Percentiles rank a stretch among this genome's conserved stretches.
phyloP scores from a whole-genome alignment of 2,329 filamentous ascomycete genomes.

The Ceratocystis albifundus region DNA sequence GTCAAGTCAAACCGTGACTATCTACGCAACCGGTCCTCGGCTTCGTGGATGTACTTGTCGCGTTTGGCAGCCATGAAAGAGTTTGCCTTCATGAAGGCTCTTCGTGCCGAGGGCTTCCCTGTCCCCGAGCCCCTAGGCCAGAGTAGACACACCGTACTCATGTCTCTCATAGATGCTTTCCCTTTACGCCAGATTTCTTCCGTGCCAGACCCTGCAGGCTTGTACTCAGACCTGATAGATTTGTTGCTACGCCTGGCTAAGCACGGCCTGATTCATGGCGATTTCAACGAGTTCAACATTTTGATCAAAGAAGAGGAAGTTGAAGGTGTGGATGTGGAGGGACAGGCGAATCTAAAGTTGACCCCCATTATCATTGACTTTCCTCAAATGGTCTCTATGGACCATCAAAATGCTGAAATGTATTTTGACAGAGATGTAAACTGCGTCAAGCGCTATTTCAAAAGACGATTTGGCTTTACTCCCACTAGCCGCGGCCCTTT shows the following conservation, averaged over 20 bases:
- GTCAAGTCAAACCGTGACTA: constrained; percentile 96
- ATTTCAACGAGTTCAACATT: constrained; percentile 99
- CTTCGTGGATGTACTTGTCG: constrained; percentile 97
- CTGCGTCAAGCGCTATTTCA: constrained; percentile 91
- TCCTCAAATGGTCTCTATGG: constrained; percentile 93
- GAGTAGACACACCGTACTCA: constrained; percentile 90
- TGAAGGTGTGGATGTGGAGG: constrained; percentile 32
- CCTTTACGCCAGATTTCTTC: constrained; percentile 78
- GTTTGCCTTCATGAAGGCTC: constrained; percentile 82
- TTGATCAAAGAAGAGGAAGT: constrained; percentile 47
- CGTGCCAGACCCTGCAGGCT: constrained; percentile 68
- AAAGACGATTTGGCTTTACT: constrained; percentile 76
- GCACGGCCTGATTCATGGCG: constrained; percentile 87
- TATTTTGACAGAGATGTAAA: constrained; percentile 95
- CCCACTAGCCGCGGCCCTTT: constrained; percentile 72
- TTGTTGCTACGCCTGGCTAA: constrained; percentile 74
- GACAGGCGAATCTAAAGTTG: constrained; percentile 33
- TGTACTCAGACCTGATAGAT: constrained; percentile 84
- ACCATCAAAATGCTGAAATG: constrained; percentile 86
- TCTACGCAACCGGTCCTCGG: constrained; percentile 64
- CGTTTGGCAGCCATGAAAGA: constrained; percentile 87
- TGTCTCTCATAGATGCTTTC: constrained; percentile 86
- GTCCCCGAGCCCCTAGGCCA: constrained; percentile 82
- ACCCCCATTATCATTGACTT: constrained; percentile 91
- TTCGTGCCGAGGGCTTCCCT: constrained; percentile 72